Evolutionary conservation across 163 green algal species (phyloP).

Genomic region (Trebouxiophyceae sp.): DNA sequence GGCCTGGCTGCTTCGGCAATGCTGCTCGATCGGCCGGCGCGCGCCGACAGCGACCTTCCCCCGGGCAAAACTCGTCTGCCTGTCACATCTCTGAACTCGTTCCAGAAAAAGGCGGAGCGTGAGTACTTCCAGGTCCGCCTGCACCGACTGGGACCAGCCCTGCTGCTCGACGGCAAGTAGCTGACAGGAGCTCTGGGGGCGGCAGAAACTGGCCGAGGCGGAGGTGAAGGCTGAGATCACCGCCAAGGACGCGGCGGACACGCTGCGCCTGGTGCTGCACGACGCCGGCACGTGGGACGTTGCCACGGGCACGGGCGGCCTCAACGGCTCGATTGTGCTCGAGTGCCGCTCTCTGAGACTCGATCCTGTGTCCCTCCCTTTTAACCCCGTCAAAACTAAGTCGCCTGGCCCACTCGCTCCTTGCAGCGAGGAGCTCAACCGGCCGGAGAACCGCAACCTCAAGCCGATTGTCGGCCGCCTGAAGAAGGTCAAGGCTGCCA

Average conservation of each 20-base stretch:
- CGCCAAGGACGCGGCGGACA: conserved; percentile 32
- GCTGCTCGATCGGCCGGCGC: neutral
- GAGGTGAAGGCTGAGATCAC: conserved; percentile 43
- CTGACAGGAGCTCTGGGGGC: neutral
- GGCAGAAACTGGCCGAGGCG: conserved; percentile 11
- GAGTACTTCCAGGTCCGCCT: neutral
- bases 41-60: neutral
- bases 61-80: neutral
- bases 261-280: conserved; percentile 56
- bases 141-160: neutral
- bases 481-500: conserved; percentile 45
- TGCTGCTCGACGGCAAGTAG: neutral
- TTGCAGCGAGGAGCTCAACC: conserved; percentile 50
- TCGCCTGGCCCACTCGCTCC: neutral
- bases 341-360: conserved; percentile 15
- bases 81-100: neutral
- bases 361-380: no score
- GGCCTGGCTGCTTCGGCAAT: neutral
- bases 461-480: conserved; percentile 51
- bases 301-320: conserved; percentile 57
- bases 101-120: neutral
- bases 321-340: conserved; percentile 66
- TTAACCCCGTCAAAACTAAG: neutral
- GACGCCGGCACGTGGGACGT: conserved; percentile 71
- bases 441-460: conserved; percentile 62